A percentile compares a stretch with the other conserved stretches of the same genome.
These are phyloP conservation scores for Ceriops zippeliana DNA, from an alignment of 345 rosid species.

Conservation along the genomic window DNA sequence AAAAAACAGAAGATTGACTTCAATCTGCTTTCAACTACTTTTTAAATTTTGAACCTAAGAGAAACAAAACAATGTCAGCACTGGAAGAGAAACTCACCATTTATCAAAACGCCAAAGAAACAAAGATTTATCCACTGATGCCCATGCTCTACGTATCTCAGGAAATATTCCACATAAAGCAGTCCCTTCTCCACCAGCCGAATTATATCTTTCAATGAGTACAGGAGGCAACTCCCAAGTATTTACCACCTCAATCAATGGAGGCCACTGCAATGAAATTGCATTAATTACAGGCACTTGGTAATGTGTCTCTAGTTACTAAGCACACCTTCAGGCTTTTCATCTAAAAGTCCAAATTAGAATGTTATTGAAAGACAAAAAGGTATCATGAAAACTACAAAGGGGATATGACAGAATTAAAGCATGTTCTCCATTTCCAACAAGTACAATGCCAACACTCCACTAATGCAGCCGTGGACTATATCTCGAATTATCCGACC, in stretches of 20 bases:
- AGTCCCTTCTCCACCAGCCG: conserved; percentile 95
- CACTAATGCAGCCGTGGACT: not conserved
- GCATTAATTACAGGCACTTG: not conserved
- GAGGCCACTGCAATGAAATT: conserved; percentile 76
- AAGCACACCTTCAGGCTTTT: no score
- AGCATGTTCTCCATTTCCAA: not conserved
- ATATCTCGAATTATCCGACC: not conserved
- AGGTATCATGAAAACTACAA: not conserved
- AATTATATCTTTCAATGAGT: conserved; percentile 80
- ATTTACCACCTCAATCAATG: conserved; percentile 71
- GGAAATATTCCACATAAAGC: conserved; percentile 96
- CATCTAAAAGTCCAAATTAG: no score
- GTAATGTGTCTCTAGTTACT: not conserved
- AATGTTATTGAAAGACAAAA: not conserved
- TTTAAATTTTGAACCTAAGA: no score
- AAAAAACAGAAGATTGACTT: no score
- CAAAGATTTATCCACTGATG: conserved; percentile 84
- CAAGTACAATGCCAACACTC: not conserved
- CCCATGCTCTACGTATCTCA: conserved; percentile 93
- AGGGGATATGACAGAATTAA: not conserved
- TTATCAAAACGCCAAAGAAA: conserved; percentile 97
- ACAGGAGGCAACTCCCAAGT: conserved; percentile 83
- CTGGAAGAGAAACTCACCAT: conserved; percentile 42
- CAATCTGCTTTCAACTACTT: no score
- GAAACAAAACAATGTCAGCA: not conserved